These are phyloP conservation scores for Pythium volutum DNA, from an alignment of 352 stramenopile genomes.

Conservation along the genomic window DNA sequence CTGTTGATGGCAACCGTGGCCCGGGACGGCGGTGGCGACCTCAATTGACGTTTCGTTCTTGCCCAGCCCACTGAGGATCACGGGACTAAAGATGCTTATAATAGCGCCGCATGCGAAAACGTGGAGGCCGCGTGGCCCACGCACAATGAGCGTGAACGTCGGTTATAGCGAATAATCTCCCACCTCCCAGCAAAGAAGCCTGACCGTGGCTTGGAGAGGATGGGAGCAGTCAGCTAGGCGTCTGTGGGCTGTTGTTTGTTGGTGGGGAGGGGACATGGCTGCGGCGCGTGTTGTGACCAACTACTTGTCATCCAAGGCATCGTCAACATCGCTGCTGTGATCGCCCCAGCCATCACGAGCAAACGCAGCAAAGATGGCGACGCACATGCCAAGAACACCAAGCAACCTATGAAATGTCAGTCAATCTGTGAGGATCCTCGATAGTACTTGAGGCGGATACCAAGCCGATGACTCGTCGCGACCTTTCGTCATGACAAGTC, in stretches of 20 bases:
- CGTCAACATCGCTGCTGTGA: constrained; percentile 8
- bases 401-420: background rate
- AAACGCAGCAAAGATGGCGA: too few relatives aligned
- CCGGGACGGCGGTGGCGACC: constrained; percentile 78
- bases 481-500: constrained; percentile 9
- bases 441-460: background rate
- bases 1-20: too few relatives aligned
- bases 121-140: constrained; percentile 87
- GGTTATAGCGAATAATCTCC: constrained; percentile 61
- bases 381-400: too few relatives aligned
- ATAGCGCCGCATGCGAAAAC: constrained; percentile 84
- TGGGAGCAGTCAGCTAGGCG: too few relatives aligned
- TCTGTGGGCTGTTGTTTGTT: too few relatives aligned
- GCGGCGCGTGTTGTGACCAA: background rate
- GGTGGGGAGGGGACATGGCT: too few relatives aligned
- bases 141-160: constrained; percentile 75
- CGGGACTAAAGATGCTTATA: constrained; percentile 84
- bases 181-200: constrained; percentile 57
- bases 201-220: background rate
- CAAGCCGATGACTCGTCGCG: background rate
- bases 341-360: too few relatives aligned
- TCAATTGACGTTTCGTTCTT: constrained; percentile 83
- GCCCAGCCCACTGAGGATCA: constrained; percentile 88
- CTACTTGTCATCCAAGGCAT: constrained; percentile 22
- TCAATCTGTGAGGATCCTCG: background rate